phyloP scores from a whole-genome alignment of 176 grass and related monocot genomes.

The Carex kokanica region DNA sequence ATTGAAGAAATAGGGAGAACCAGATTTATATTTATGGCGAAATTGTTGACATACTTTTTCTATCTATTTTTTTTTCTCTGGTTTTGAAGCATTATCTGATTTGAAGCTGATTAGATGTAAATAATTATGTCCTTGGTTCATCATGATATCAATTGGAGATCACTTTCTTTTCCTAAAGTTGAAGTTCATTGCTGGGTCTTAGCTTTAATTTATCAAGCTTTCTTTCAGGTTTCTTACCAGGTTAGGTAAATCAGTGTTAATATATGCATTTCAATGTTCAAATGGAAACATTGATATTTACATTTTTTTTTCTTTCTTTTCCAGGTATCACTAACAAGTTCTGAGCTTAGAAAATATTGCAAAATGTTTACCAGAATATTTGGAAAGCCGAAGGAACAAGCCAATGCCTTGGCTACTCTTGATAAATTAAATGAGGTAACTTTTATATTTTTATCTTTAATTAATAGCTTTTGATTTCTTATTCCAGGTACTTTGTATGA shows the following conservation, averaged over 20 bases:
- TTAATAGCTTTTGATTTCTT: not conserved
- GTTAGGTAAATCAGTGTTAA: not conserved
- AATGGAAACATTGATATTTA: conserved; percentile 28
- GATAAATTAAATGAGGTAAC: conserved; percentile 94
- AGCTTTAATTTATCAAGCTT: not conserved
- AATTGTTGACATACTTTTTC: not conserved
- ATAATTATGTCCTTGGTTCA: not conserved
- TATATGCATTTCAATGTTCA: conserved; percentile 8
- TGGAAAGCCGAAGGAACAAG: conserved; percentile 94
- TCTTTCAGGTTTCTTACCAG: not conserved
- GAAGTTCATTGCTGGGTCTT: not conserved
- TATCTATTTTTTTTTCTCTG: not conserved
- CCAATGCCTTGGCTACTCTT: conserved; percentile 80
- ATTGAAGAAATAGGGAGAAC: not conserved
- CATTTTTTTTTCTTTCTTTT: not conserved
- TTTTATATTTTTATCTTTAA: not conserved
- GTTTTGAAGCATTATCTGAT: not conserved
- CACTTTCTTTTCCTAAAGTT: not conserved
- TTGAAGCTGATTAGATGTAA: not conserved
- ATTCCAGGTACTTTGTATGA: not conserved
- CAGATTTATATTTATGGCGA: not conserved
- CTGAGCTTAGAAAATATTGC: not conserved
- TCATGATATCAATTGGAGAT: not conserved
- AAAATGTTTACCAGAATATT: conserved; percentile 90
- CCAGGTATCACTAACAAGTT: conserved; percentile 27